Conservation (phyloP, 208 protist genomes). For the Trypanosoma brucei region DNA sequence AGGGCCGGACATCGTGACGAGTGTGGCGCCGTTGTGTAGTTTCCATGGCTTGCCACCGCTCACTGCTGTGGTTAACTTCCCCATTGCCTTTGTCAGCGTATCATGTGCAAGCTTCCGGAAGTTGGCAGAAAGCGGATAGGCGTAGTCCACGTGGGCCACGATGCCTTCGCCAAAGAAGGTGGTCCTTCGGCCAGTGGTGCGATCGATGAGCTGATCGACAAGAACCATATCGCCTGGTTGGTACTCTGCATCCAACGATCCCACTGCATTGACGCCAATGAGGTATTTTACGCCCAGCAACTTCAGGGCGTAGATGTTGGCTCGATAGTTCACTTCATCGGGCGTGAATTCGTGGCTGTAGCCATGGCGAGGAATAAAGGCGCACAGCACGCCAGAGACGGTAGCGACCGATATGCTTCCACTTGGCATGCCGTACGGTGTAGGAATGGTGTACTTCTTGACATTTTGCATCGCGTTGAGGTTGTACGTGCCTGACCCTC, state of each 20-base stretch:
- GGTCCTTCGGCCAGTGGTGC: conserved; percentile 50
- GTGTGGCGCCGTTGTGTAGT: conserved; percentile 51
- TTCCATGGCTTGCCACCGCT: conserved; percentile 20
- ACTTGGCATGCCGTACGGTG: conserved; percentile 83
- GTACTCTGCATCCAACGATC: conserved; percentile 72
- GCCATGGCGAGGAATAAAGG: conserved; percentile 88
- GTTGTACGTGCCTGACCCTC: conserved; percentile 84
- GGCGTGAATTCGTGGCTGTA: conserved; percentile 69
- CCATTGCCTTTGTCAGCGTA: conserved; percentile 20
- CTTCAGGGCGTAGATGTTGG: conserved; percentile 92
- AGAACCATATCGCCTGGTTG: conserved; percentile 84
- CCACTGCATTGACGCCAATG: conserved; percentile 83
- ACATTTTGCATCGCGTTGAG: conserved; percentile 47
- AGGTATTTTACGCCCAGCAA: conserved; percentile 81
- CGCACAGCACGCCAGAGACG: conserved; percentile 46
- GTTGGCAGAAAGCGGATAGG: conserved; percentile 59
- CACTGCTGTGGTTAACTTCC: conserved; percentile 32
- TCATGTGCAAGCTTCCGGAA: conserved; percentile 38
- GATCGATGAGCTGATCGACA: conserved; percentile 88
- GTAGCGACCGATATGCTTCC: conserved; percentile 60
- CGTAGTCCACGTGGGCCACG: conserved; percentile 82
- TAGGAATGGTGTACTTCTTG: conserved; percentile 61
- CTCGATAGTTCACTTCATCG: conserved; percentile 86
- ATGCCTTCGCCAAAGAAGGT: conserved; percentile 86
- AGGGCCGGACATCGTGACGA: conserved; percentile 91